Conservation (phyloP, 2,329 filamentous ascomycete species). For the Pestalotiopsis sp. region DNA sequence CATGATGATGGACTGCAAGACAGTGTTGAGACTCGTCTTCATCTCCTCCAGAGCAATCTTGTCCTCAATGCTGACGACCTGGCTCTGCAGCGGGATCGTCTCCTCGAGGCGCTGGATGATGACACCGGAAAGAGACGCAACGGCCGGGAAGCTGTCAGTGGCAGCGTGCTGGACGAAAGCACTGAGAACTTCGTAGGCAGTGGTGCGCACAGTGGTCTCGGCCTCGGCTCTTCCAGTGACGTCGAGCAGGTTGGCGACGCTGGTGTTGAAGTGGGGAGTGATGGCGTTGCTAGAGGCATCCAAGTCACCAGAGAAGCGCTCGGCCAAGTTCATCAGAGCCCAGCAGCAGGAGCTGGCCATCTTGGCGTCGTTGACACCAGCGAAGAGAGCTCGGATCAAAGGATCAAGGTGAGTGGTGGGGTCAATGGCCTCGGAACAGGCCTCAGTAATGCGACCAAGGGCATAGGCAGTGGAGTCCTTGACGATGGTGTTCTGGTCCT, state of each 20-base stretch:
- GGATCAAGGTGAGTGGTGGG: conserved; percentile 78
- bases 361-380: conserved; percentile 86
- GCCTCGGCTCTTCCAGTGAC: conserved; percentile 82
- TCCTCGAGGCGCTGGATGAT: conserved; percentile 89
- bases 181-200: conserved; percentile 95
- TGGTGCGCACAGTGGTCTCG: conserved; percentile 88
- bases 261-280: conserved; percentile 90
- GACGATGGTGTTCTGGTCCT: conserved; percentile 85
- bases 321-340: conserved; percentile 97
- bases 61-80: conserved; percentile 96
- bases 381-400: conserved; percentile 85
- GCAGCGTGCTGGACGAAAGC: conserved; percentile 91
- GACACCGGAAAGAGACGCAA: conserved; percentile 82
- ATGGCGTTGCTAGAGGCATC: conserved; percentile 78
- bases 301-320: conserved; percentile 87
- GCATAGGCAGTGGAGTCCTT: conserved; percentile 96
- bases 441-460: conserved; percentile 92
- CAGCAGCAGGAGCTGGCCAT: conserved; percentile 99
- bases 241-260: conserved; percentile 79
- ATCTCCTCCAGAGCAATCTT: conserved; percentile 95
- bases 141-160: conserved; percentile 76
- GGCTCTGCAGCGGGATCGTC: conserved; percentile 83
- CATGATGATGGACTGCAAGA: conserved; percentile 87
- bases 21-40: conserved; percentile 91
- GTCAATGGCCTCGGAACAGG: conserved; percentile 89